These are phyloP conservation scores for Endoconidiophora polonica DNA, from an alignment of 2,329 filamentous ascomycete genomes.

Conservation along the genomic window DNA sequence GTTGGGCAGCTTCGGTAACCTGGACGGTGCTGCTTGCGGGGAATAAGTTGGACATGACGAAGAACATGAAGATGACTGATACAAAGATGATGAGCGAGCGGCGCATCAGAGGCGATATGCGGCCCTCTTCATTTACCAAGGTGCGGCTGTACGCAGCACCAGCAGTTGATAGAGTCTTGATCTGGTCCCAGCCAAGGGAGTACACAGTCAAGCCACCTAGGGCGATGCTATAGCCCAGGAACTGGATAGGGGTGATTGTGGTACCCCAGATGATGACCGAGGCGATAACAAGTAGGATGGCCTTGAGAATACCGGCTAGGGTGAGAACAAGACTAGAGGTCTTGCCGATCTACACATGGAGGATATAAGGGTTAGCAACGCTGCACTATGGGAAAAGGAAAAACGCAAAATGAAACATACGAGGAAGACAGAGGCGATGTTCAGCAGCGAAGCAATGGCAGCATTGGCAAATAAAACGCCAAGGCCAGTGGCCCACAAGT, in stretches of 20 bases:
- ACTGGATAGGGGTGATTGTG: constrained; percentile 52
- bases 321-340: constrained; percentile 77
- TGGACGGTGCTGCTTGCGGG: constrained; percentile 1
- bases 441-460: constrained; percentile 62
- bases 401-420: constrained; percentile 31
- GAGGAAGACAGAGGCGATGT: constrained; percentile 72
- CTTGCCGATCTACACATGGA: constrained; percentile 53
- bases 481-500: constrained; percentile 49
- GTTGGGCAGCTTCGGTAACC: constrained; percentile 5
- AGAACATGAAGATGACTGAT: constrained; percentile 15
- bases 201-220: constrained; percentile 34
- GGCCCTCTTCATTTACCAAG: constrained; percentile 15
- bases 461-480: constrained; percentile 55
- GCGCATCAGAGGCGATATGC: constrained; percentile 16
- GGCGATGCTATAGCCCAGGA: constrained; percentile 62
- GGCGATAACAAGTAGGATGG: constrained; percentile 62
- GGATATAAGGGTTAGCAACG: constrained; percentile 8
- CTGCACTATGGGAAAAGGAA: not conserved
- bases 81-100: constrained; percentile 14
- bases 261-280: constrained; percentile 68
- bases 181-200: constrained; percentile 23
- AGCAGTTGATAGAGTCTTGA: constrained; percentile 13
- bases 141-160: constrained; percentile 12
- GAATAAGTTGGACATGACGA: constrained; percentile 14
- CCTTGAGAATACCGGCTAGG: constrained; percentile 73